Conservation (phyloP, 1,139 yeast genomes). For the Suhomyces kunorum region DNA sequence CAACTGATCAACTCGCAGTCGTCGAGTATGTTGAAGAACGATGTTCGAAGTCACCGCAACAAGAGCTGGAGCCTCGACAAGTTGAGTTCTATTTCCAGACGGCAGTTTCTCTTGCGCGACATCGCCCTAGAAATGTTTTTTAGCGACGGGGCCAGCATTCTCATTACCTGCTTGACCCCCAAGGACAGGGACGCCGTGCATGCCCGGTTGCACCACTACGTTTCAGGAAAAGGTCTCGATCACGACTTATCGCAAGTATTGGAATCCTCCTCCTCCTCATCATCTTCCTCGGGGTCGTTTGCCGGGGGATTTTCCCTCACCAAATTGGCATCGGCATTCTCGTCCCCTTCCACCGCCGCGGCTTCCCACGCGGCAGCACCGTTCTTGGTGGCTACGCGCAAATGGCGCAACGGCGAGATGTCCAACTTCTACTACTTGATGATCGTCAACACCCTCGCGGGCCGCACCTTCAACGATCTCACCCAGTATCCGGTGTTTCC, state of each 20-base stretch:
- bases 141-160: conserved; percentile 66
- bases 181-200: conserved; percentile 59
- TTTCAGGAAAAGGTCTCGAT: conserved; percentile 51
- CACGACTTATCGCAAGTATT: conserved; percentile 54
- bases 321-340: conserved; percentile 40
- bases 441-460: conserved; percentile 79
- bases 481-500: conserved; percentile 92
- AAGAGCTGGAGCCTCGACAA: conserved; percentile 58
- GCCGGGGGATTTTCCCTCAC: conserved; percentile 24
- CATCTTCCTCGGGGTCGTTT: conserved; percentile 3
- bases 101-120: conserved; percentile 74
- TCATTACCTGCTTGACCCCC: conserved; percentile 56
- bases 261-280: conserved; percentile 35
- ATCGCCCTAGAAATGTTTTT: conserved; percentile 78
- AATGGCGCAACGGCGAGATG: conserved; percentile 75
- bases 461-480: conserved; percentile 81
- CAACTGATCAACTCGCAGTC: conserved; percentile 52
- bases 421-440: conserved; percentile 80
- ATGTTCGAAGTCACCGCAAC: conserved; percentile 42
- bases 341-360: conserved; percentile 21
- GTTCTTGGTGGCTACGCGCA: conserved; percentile 56
- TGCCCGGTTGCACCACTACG: conserved; percentile 45
- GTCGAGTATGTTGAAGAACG: conserved; percentile 21
- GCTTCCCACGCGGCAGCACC: conserved; percentile 20
- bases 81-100: conserved; percentile 62